Conservation (phyloP, 192 early-diverging fungal genomes). For the Backusella australiensis region DNA sequence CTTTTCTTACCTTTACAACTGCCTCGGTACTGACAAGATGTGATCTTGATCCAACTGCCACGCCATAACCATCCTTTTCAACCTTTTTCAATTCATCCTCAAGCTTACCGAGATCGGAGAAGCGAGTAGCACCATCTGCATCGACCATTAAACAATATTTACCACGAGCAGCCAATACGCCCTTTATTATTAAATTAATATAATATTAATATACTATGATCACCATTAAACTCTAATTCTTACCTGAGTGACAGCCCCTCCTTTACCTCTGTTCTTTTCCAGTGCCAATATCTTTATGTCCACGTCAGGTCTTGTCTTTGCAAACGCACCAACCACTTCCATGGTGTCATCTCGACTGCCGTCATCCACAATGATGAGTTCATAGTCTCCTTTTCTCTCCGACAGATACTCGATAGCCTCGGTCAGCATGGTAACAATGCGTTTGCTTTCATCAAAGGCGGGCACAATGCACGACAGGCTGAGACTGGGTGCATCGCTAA, state of each 20-base stretch:
- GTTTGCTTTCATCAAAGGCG: slow-evolving; percentile 85
- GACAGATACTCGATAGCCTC: slow-evolving; percentile 74
- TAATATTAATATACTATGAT: background rate
- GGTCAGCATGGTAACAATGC: slow-evolving; percentile 82
- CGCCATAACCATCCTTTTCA: slow-evolving; percentile 48
- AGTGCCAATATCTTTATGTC: slow-evolving; percentile 76
- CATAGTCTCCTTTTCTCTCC: slow-evolving; percentile 53
- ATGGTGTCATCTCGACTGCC: slow-evolving; percentile 81
- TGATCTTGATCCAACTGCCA: slow-evolving; percentile 89
- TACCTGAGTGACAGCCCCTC: slow-evolving; percentile 89
- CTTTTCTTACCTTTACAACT: slow-evolving; percentile 74
- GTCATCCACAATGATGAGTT: slow-evolving; percentile 93
- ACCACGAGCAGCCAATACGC: slow-evolving; percentile 77
- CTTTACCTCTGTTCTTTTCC: slow-evolving; percentile 88
- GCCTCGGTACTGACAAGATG: slow-evolving; percentile 84
- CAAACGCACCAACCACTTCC: slow-evolving; percentile 63
- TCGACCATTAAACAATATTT: slow-evolving; percentile 85
- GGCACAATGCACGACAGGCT: slow-evolving; percentile 83
- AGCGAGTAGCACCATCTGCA: slow-evolving; percentile 93
- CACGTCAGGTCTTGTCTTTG: slow-evolving; percentile 47
- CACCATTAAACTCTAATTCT: background rate
- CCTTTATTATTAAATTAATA: slow-evolving; percentile 47
- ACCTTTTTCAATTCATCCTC: slow-evolving; percentile 40
- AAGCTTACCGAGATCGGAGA: slow-evolving; percentile 80
- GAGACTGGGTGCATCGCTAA: slow-evolving; percentile 46